phyloP scores from a whole-genome alignment of 345 rosid species.

The Brassica carinata region DNA sequence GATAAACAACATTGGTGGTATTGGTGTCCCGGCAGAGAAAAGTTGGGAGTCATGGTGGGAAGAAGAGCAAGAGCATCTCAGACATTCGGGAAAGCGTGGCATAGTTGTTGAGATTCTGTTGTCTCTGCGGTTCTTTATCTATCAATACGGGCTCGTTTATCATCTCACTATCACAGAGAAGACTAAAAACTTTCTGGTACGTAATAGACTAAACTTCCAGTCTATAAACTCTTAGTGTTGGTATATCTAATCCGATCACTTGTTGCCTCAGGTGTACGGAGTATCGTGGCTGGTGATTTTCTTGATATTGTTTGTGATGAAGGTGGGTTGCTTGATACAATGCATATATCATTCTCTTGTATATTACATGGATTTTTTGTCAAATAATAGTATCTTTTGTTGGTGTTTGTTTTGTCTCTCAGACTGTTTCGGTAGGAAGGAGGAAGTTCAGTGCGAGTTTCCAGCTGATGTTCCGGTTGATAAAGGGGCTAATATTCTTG shows the following conservation, averaged over 20 bases:
- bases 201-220: neutral
- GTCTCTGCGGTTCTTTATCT: slow-evolving; percentile 82
- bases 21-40: slow-evolving; percentile 95
- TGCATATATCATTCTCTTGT: neutral
- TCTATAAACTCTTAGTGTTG: neutral
- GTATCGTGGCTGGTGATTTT: slow-evolving; percentile 95
- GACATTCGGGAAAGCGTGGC: slow-evolving; percentile 93
- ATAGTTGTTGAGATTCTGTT: slow-evolving; percentile 83
- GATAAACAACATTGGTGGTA: slow-evolving; percentile 91
- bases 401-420: neutral
- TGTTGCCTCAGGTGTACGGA: slow-evolving; percentile 71
- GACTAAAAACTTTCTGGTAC: slow-evolving; percentile 71
- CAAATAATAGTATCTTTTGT: neutral
- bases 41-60: slow-evolving; percentile 99
- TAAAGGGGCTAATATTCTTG: slow-evolving; percentile 94
- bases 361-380: too few species aligned
- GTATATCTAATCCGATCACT: neutral
- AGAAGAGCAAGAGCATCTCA: slow-evolving; percentile 96
- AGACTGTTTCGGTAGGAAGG: slow-evolving; percentile 70
- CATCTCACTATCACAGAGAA: slow-evolving; percentile 64
- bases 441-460: slow-evolving; percentile 91
- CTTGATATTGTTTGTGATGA: slow-evolving; percentile 87
- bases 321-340: slow-evolving; percentile 46
- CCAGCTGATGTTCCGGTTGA: slow-evolving; percentile 90
- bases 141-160: slow-evolving; percentile 95